Base-by-base conservation (phyloP, 352 stramenopile species). In the Peronospora farinosa region DNA sequence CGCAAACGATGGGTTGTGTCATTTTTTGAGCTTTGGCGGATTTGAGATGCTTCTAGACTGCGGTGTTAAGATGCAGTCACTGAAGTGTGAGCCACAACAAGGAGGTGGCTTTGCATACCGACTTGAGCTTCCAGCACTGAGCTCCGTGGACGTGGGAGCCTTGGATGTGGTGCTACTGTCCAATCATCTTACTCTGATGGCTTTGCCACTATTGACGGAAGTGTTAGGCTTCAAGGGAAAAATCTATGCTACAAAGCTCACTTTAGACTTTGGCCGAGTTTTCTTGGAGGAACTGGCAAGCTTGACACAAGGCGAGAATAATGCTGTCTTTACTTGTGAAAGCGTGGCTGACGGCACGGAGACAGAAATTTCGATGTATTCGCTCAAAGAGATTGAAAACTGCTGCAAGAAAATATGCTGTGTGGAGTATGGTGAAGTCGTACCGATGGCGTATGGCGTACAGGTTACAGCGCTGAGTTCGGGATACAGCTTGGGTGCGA, bases 21-120 rank as follows among this genome's bases (percentile, higher is more conserved):
- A 88, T 43, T 94, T 94, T 58, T 47, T 92, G 37, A 84, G 74
- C 51, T 67, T 92, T 19, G 78, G 74, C 45, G 83, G 83, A 41
- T 88, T 75, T 42, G 77, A 94, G 47, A 55, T 94, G 40, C 67
- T 94, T 46, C 65, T 94, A 40, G 83, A 94, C 65, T 91, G 77
- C 46, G 79, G 78, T 12, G 32, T 90, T 23, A 62, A 54, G 16
- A 43, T 55, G 23, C 54, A 62, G 43, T 61, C 37, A 21, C 36
- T 60, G 2, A 30, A 40, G 16, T 47, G 16, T 23, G 47, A 53
- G 0, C 0, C 13, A 2, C 21, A 45, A 15, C 15, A 36, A 51
- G 38, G 7, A 12, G 39, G 41, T 8, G 10, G 19, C 8, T 54
- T 13, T 28, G 10, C 52, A 25, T 63, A 84, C 33, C 45, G 25